These are phyloP conservation scores for Aspergillus sparsus DNA, from an alignment of 495 filamentous ascomycete species.

Conservation along the genomic window DNA sequence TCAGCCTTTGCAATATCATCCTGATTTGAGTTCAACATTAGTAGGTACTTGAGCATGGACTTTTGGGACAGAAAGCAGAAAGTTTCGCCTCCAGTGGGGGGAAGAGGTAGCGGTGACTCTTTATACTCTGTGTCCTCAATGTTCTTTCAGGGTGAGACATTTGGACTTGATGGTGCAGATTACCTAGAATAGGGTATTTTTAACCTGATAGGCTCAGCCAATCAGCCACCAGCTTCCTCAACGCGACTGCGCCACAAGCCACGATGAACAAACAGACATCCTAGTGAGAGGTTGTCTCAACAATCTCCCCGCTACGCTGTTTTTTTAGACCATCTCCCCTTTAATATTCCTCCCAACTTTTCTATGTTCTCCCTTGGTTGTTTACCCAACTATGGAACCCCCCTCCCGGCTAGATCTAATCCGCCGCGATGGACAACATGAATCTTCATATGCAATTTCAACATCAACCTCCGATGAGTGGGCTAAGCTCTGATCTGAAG, in stretches of 20 bases:
- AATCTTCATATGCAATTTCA: slow-evolving; percentile 15
- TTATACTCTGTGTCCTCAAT: no score
- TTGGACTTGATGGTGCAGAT: background rate
- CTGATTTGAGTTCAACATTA: no score
- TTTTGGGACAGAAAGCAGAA: no score
- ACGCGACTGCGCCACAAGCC: background rate
- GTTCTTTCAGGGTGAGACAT: no score
- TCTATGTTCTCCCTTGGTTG: background rate
- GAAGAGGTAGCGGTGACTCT: no score
- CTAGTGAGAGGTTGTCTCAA: background rate
- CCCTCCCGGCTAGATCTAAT: slow-evolving; percentile 2
- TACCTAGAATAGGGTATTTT: background rate
- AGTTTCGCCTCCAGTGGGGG: no score
- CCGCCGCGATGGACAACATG: slow-evolving; percentile 18
- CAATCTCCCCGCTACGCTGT: slow-evolving; percentile 4
- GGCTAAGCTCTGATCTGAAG: slow-evolving; percentile 4
- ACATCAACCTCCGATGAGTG: slow-evolving; percentile 1
- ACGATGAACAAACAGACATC: slow-evolving; percentile 15
- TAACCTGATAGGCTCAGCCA: slow-evolving; percentile 1
- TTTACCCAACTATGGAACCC: slow-evolving; percentile 21
- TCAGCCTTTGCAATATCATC: no score
- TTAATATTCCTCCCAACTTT: background rate
- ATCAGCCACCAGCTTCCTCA: background rate
- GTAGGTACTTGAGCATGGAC: no score
- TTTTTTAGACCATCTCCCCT: background rate